Evolutionary conservation across 2,329 filamentous ascomycete genomes (phyloP).

Genomic region (Ophiocordyceps camponoti-leonardi): DNA sequence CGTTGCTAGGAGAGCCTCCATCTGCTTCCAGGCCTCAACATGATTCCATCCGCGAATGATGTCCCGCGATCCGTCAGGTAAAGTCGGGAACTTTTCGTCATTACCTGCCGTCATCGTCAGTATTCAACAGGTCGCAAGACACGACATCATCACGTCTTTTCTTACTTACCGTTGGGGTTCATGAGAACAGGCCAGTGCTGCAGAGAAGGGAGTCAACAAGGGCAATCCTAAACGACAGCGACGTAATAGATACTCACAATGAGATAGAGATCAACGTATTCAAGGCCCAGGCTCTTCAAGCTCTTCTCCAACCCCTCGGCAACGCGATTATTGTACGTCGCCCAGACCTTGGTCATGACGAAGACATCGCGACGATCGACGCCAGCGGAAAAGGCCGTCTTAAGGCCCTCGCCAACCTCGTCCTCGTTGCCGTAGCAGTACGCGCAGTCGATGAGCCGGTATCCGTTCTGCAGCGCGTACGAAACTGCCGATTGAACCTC

Average conservation of each 20-base stretch:
- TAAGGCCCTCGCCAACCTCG: conserved; percentile 64
- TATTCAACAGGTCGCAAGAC: neutral
- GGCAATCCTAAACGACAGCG: neutral
- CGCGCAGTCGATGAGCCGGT: conserved; percentile 50
- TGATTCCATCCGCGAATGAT: conserved; percentile 53
- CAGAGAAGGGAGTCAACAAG: neutral
- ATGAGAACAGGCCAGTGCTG: conserved; percentile 67
- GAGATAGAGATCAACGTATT: conserved; percentile 68
- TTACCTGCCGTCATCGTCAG: conserved; percentile 27
- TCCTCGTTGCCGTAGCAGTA: conserved; percentile 71
- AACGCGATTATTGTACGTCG: conserved; percentile 55
- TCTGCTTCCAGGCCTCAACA: conserved; percentile 59
- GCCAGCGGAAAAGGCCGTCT: conserved; percentile 52
- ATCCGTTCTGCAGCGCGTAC: conserved; percentile 38
- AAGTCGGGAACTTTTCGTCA: conserved; percentile 59
- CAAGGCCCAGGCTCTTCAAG: conserved; percentile 54
- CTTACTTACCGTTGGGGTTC: conserved; percentile 48
- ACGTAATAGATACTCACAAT: conserved; percentile 27
- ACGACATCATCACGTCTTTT: neutral
- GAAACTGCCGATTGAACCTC: conserved; percentile 41
- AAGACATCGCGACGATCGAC: conserved; percentile 66
- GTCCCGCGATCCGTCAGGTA: conserved; percentile 56
- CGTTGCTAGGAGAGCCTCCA: conserved; percentile 47
- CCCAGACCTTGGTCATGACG: conserved; percentile 75
- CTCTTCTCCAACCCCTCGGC: conserved; percentile 57